phyloP scores from a whole-genome alignment of 2,329 filamentous ascomycete genomes.

The Stachybotrys chartarum region DNA sequence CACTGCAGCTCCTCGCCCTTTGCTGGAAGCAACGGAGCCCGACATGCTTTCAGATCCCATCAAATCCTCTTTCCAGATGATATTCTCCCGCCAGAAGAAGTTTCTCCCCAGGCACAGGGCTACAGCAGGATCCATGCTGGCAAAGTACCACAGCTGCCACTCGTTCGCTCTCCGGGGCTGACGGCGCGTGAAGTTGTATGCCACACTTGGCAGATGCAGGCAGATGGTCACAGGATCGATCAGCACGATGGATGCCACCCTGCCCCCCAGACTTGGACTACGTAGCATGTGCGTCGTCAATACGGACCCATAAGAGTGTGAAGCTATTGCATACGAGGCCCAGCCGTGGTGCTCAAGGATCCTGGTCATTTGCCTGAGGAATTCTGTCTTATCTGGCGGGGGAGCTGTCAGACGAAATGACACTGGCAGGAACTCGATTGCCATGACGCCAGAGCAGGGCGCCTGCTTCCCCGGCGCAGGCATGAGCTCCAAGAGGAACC shows the following conservation, averaged over 20 bases:
- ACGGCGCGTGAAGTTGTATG: conserved; percentile 61
- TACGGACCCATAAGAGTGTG: conserved; percentile 59
- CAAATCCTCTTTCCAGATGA: conserved; percentile 63
- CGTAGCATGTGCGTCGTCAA: conserved; percentile 56
- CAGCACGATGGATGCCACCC: conserved; percentile 41
- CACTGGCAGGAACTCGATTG: conserved; percentile 58
- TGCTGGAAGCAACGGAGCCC: conserved; percentile 8
- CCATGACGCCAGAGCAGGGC: conserved; percentile 49
- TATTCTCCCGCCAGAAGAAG: conserved; percentile 67
- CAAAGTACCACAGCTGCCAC: conserved; percentile 65
- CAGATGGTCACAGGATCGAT: conserved; percentile 60
- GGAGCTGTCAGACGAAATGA: conserved; percentile 53
- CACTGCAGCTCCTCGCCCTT: conserved; percentile 41
- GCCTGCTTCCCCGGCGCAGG: conserved; percentile 20
- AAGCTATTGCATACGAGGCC: conserved; percentile 51
- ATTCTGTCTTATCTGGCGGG: conserved; percentile 42
- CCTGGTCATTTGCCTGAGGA: conserved; percentile 46
- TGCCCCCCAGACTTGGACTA: conserved; percentile 35
- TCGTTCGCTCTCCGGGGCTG: conserved; percentile 53
- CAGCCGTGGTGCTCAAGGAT: conserved; percentile 53
- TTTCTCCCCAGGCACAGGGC: conserved; percentile 56
- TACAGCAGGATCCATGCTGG: conserved; percentile 58
- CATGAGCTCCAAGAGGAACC: conserved; percentile 45
- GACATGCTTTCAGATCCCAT: conserved; percentile 11
- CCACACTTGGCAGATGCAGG: conserved; percentile 62